phyloP scores from a whole-genome alignment of 306 rosid species.

The Glycyrrhiza uralensis region DNA sequence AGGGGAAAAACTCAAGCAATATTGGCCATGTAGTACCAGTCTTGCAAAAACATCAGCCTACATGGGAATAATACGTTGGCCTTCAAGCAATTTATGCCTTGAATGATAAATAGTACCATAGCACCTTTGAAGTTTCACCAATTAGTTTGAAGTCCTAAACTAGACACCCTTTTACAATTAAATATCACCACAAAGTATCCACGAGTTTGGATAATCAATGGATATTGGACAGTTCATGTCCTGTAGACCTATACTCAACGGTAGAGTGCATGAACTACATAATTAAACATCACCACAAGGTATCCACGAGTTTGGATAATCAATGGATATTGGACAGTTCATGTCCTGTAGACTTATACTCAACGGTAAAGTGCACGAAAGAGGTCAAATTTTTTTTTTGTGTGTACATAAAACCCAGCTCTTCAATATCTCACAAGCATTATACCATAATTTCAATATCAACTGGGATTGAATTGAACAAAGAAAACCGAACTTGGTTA shows the following conservation, averaged over 20 bases:
- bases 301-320: background rate
- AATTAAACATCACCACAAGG: constrained; percentile 7
- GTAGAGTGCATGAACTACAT: too few relatives aligned
- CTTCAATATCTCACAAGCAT: background rate
- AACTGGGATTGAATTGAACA: background rate
- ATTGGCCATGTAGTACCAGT: background rate
- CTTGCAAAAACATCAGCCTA: background rate
- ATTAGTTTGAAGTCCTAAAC: background rate
- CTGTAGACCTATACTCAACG: background rate
- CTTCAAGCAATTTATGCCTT: constrained; percentile 14
- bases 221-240: background rate
- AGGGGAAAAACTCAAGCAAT: background rate
- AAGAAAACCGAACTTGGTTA: background rate
- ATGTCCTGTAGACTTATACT: background rate
- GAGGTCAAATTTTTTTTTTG: background rate
- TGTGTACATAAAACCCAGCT: background rate
- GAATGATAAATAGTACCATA: background rate
- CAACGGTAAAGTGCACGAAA: background rate
- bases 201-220: background rate
- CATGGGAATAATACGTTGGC: constrained; percentile 1
- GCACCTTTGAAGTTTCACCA: background rate
- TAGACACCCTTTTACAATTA: background rate
- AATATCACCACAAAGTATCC: background rate
- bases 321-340: background rate
- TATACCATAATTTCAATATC: background rate